These are phyloP conservation scores for Leishmania arabica DNA, from an alignment of 208 protist genomes.

Conservation along the genomic window DNA sequence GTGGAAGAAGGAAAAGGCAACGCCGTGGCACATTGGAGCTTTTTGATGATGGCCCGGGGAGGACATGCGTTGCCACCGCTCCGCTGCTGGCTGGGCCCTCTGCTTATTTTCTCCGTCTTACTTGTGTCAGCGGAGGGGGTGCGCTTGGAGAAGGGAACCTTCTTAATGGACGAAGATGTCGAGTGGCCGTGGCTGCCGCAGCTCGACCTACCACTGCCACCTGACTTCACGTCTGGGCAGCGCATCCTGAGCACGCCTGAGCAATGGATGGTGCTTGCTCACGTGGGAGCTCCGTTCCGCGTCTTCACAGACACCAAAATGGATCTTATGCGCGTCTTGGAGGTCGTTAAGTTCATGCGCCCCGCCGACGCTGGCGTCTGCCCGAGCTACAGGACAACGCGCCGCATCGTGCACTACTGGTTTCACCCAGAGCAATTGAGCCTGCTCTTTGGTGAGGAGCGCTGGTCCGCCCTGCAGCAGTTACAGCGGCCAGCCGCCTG, in stretches of 20 bases:
- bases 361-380: conserved; percentile 22
- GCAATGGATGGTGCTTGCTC: conserved; percentile 34
- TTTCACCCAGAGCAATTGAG: conserved; percentile 32
- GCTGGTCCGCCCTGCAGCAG: conserved; percentile 27
- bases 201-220: conserved; percentile 4
- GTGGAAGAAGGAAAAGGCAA: not conserved
- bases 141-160: not conserved
- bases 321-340: conserved; percentile 23
- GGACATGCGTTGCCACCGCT: not conserved
- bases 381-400: conserved; percentile 13
- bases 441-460: conserved; percentile 32
- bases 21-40: not conserved
- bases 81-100: not conserved
- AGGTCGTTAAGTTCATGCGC: conserved; percentile 26
- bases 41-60: not conserved
- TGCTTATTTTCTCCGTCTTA: not conserved
- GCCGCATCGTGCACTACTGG: conserved; percentile 24
- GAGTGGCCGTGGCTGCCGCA: conserved; percentile 29
- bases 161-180: not conserved
- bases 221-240: conserved; percentile 13
- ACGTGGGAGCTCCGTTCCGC: conserved; percentile 35
- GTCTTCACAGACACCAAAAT: conserved; percentile 1
- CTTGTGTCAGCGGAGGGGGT: not conserved
- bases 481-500: conserved; percentile 33
- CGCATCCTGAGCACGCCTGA: conserved; percentile 6